Base-by-base conservation (phyloP, 2,329 filamentous ascomycete genomes). In the Colletotrichum sp. region DNA sequence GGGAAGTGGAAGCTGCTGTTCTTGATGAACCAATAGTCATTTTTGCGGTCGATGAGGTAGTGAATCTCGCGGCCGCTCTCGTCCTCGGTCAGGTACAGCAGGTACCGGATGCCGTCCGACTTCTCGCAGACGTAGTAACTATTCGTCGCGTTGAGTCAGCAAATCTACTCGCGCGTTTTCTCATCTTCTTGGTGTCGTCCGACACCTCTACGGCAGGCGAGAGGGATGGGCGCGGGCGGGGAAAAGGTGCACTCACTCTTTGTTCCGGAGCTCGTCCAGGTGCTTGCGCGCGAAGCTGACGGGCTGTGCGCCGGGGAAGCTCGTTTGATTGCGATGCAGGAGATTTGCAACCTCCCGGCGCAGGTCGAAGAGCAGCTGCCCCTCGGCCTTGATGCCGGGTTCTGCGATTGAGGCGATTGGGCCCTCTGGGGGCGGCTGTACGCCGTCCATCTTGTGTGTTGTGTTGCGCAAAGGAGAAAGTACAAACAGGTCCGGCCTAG, bases 81-180 rank as follows among this genome's bases (percentile, higher is more conserved):
- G 82, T 94, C 93, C 9, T 88, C 84, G 67, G 95, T 95, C 78
- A 97, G 92, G 88, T 98, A 99, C 78, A 99, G 91, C n/a, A 99
- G 91, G 84, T 98, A 98, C 78, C 97, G 93, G 78, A 99, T 95
- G 71, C 97, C 97, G 83, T 99, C 97, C 1, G 96, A 98, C 87
- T 99, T 99, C 86, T 99, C 97, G 88, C 96, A 98, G 78, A 99
- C 94, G 83, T 96, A 99, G 87, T 99, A 99, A 85, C 92, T 94
- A 77, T 67, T 32, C 9, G 57, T 57, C 26, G 18, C 16, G 48
- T n/a, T 15, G 26, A 6, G 67, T 79, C 72, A 77, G 75, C 55
- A 52, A 16, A 15, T 12, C 5, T 30, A 16, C 21, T 60, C 28
- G 24, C 28, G 24, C 4, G 21, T 59, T 59, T 57, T n/a, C 15